phyloP scores from a whole-genome alignment of 192 early-diverging fungal genomes.

The Gonapodya prolifera region DNA sequence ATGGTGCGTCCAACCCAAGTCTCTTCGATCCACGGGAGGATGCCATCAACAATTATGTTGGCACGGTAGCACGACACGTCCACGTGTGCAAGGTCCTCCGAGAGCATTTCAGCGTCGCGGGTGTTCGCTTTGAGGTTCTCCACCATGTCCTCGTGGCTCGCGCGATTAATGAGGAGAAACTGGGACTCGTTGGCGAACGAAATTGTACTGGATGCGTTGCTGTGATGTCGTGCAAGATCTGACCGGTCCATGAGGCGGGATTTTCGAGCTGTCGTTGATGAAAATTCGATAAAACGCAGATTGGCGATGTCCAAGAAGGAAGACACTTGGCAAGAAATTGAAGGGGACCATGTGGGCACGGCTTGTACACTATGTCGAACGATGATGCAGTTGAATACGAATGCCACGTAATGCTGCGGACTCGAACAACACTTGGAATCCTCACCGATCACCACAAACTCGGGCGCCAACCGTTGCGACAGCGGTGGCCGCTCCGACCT shows the following conservation, averaged over 20 bases:
- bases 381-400: background rate
- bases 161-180: constrained; percentile 48
- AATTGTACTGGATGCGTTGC: constrained; percentile 10
- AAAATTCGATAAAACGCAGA: background rate
- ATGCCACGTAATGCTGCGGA: background rate
- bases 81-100: constrained; percentile 11
- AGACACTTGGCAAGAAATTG: background rate
- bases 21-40: constrained; percentile 55
- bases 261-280: background rate
- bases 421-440: background rate
- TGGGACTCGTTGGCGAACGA: constrained; percentile 63
- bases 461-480: background rate
- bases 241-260: background rate
- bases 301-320: background rate
- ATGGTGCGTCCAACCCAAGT: constrained; percentile 30
- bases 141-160: constrained; percentile 40
- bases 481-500: background rate
- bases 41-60: constrained; percentile 48
- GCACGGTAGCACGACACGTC: constrained; percentile 43
- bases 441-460: background rate
- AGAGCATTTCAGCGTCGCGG: background rate
- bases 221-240: background rate
- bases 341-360: background rate
- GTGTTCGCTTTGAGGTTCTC: constrained; percentile 29
- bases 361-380: background rate